phyloP scores from a whole-genome alignment of 257 asterid species.

The Euphrasia confusa region DNA sequence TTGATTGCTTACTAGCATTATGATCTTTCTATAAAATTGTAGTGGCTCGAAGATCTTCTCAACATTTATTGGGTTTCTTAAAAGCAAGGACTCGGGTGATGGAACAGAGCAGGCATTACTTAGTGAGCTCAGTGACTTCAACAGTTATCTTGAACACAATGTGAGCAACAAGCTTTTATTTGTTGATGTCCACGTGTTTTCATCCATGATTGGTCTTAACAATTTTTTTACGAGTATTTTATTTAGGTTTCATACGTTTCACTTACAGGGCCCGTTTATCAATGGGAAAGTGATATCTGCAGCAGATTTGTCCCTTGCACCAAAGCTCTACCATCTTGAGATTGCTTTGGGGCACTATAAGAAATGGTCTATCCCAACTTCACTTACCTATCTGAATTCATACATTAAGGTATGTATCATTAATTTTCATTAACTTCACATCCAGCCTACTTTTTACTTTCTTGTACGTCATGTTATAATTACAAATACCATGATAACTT shows the following conservation, averaged over 20 bases:
- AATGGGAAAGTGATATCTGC: constrained; percentile 71
- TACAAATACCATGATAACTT: background rate
- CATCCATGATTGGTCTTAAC: constrained; percentile 1
- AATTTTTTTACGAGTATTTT: background rate
- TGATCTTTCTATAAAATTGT: constrained; percentile 22
- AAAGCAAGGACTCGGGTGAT: constrained; percentile 82
- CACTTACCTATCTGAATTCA: constrained; percentile 56
- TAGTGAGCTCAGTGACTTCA: constrained; percentile 61
- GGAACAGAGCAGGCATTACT: constrained; percentile 86
- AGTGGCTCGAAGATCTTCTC: constrained; percentile 94
- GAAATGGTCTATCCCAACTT: constrained; percentile 84
- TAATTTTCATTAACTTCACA: constrained; percentile 9
- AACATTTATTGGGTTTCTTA: constrained; percentile 73
- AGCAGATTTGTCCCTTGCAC: constrained; percentile 93
- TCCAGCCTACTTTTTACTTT: background rate
- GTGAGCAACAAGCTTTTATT: constrained; percentile 39
- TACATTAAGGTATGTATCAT: constrained; percentile 74
- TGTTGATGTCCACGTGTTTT: background rate
- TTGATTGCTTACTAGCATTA: background rate
- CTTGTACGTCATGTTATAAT: background rate
- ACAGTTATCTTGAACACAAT: constrained; percentile 64
- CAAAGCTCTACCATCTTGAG: constrained; percentile 89
- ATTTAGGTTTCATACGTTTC: background rate
- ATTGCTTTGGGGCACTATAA: constrained; percentile 76
- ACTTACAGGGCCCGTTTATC: constrained; percentile 69